These are phyloP conservation scores for Verbascum thapsus DNA, from an alignment of 257 asterid genomes.

Conservation along the genomic window DNA sequence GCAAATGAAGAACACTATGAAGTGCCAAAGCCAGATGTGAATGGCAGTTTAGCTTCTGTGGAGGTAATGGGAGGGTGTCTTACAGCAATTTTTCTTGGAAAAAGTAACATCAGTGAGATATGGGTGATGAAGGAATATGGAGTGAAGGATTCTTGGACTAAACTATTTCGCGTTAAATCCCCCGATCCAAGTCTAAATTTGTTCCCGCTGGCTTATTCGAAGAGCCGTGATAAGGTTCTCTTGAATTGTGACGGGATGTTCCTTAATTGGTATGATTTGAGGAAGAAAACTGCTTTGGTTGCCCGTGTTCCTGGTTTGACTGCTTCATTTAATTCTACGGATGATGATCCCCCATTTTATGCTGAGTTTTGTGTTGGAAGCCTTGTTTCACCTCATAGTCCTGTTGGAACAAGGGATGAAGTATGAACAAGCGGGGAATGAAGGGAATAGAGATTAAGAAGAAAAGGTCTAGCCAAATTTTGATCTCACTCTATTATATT, in stretches of 20 bases:
- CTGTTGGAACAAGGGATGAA: constrained; percentile 1
- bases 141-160: constrained; percentile 49
- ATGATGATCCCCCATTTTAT: constrained; percentile 30
- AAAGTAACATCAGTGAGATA: constrained; percentile 21
- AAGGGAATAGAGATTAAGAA: constrained; percentile 21
- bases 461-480: constrained; percentile 31
- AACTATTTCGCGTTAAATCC: constrained; percentile 19
- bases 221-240: constrained; percentile 39
- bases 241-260: constrained; percentile 35
- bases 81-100: constrained; percentile 15
- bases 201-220: constrained; percentile 43
- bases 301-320: constrained; percentile 22
- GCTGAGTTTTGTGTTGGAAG: constrained; percentile 39
- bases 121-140: constrained; percentile 56
- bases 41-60: constrained; percentile 6
- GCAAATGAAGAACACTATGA: constrained; percentile 29
- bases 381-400: constrained; percentile 36
- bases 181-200: constrained; percentile 23
- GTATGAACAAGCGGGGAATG: constrained; percentile 1
- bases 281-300: constrained; percentile 20
- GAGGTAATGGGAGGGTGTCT: constrained; percentile 26
- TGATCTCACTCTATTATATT: neutral
- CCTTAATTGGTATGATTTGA: constrained; percentile 44
- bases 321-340: neutral
- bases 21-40: constrained; percentile 31